phyloP scores from a whole-genome alignment of 208 protist species.

The Trypanosoma lewisi region DNA sequence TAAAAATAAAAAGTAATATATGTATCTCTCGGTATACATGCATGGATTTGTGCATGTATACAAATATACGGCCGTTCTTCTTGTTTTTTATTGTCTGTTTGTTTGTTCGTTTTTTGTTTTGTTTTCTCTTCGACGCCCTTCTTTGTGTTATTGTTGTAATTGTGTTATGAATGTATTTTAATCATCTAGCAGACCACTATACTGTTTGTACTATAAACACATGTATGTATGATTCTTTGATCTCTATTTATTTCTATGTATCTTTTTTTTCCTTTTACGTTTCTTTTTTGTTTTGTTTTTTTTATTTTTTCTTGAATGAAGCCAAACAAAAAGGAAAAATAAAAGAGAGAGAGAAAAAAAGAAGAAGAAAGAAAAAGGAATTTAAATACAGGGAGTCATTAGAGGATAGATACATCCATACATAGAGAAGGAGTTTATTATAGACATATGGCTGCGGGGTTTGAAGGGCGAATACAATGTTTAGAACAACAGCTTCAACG shows the following conservation, averaged over 20 bases:
- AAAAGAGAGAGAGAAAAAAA: too few species aligned
- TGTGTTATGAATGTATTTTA: too few species aligned
- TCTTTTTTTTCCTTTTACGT: neutral
- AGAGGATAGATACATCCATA: too few species aligned
- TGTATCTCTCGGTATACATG: too few species aligned
- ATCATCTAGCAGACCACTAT: too few species aligned
- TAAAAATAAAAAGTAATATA: too few species aligned
- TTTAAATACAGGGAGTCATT: too few species aligned
- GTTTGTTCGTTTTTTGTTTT: conserved; percentile 19
- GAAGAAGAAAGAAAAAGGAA: too few species aligned
- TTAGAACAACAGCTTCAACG: conserved; percentile 3
- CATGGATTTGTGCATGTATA: neutral
- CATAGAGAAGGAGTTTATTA: conserved; percentile 1
- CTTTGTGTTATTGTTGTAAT: too few species aligned
- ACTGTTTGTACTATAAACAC: too few species aligned
- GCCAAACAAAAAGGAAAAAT: neutral
- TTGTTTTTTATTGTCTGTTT: conserved; percentile 10
- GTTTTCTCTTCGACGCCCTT: too few species aligned
- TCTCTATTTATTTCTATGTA: conserved; percentile 3
- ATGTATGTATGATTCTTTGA: conserved; percentile 2
- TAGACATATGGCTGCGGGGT: neutral
- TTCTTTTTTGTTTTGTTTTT: neutral
- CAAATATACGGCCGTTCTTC: conserved; percentile 5
- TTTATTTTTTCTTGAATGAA: neutral
- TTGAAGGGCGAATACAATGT: conserved; percentile 1